phyloP scores from a whole-genome alignment of 257 asterid species.

The Jaltomata sinuosa region DNA sequence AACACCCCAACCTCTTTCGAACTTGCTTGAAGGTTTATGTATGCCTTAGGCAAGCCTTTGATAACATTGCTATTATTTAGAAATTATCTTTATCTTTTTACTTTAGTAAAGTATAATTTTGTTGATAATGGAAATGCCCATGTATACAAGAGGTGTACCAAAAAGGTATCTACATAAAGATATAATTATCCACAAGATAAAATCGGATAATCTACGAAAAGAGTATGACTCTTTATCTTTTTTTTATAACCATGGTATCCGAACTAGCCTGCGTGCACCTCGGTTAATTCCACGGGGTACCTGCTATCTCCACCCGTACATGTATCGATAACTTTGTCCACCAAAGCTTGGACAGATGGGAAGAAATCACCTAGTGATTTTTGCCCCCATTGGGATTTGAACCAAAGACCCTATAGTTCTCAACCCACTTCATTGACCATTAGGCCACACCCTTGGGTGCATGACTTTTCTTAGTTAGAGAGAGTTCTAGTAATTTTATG shows the following conservation, averaged over 20 bases:
- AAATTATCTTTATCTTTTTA: neutral
- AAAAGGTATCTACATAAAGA: neutral
- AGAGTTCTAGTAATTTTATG: neutral
- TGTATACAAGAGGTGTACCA: neutral
- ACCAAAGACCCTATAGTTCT: neutral
- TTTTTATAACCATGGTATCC: neutral
- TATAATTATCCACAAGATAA: neutral
- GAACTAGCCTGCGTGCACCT: neutral
- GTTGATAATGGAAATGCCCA: neutral
- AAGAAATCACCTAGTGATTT: neutral
- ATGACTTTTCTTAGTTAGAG: neutral
- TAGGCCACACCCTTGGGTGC: neutral
- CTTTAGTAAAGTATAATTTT: neutral
- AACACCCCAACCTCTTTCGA: too few relatives aligned
- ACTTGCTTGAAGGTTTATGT: neutral
- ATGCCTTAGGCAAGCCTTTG: neutral
- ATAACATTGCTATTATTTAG: neutral
- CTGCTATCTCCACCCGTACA: neutral
- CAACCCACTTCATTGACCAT: neutral
- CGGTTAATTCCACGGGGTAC: neutral
- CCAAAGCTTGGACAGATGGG: neutral
- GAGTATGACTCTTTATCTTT: neutral
- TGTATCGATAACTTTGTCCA: neutral
- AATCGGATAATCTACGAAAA: neutral
- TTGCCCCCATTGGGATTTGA: neutral